Percentiles rank a stretch among this genome's conserved stretches.
Conservation (phyloP, 2,329 filamentous ascomycete species). For the Amesomyces nigricolor region DNA sequence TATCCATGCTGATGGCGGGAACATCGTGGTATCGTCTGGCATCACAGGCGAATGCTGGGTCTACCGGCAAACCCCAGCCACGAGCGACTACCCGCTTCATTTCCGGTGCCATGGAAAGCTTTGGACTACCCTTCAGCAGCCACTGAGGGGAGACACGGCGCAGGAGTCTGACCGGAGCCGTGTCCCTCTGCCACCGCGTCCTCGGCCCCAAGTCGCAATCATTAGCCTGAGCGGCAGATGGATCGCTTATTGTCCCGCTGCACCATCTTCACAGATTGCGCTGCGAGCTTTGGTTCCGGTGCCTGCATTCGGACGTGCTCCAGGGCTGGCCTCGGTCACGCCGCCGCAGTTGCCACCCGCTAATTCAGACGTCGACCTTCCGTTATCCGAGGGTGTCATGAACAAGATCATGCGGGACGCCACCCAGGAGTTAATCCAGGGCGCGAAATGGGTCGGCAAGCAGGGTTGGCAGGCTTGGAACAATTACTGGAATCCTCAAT, state of each 20-base stretch:
- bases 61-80: slow-evolving; percentile 49
- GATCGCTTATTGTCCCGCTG: slow-evolving; percentile 70
- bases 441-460: slow-evolving; percentile 70
- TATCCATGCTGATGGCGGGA: slow-evolving; percentile 66
- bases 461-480: slow-evolving; percentile 74
- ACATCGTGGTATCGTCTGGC: slow-evolving; percentile 70
- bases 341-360: slow-evolving; percentile 63
- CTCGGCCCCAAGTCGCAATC: slow-evolving; percentile 55
- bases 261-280: slow-evolving; percentile 64
- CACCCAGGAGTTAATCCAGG: slow-evolving; percentile 70
- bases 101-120: slow-evolving; percentile 76
- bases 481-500: slow-evolving; percentile 64
- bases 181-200: slow-evolving; percentile 34
- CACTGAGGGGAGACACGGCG: slow-evolving; percentile 42
- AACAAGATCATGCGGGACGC: slow-evolving; percentile 75
- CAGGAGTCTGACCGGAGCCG: slow-evolving; percentile 43
- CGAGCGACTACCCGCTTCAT: slow-evolving; percentile 38
- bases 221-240: slow-evolving; percentile 66
- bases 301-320: slow-evolving; percentile 47
- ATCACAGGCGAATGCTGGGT: slow-evolving; percentile 83
- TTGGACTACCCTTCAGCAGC: slow-evolving; percentile 79
- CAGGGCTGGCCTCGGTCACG: slow-evolving; percentile 54
- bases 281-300: slow-evolving; percentile 61
- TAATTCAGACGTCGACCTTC: slow-evolving; percentile 66
- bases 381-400: slow-evolving; percentile 63